phyloP scores from a whole-genome alignment of 148 eudicot genomes.

The Persicaria tinctoria region DNA sequence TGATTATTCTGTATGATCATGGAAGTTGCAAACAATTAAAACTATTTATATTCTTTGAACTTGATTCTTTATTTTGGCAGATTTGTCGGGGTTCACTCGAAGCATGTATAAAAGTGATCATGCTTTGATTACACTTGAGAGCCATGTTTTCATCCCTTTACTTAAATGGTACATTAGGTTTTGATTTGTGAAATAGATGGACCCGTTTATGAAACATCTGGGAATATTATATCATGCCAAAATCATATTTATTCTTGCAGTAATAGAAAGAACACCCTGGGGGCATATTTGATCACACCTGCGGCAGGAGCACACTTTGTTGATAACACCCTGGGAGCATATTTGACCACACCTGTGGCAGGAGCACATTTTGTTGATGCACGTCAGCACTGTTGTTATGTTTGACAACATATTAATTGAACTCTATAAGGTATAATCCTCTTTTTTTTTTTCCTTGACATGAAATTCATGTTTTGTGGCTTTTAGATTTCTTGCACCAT shows the following conservation, averaged over 20 bases:
- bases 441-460: too few relatives aligned
- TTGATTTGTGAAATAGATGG: neutral
- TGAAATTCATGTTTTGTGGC: too few relatives aligned
- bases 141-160: slow-evolving; percentile 92
- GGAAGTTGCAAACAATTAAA: neutral
- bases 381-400: too few relatives aligned
- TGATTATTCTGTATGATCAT: neutral
- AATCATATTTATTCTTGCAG: slow-evolving; percentile 7
- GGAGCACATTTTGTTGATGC: slow-evolving; percentile 70
- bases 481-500: too few relatives aligned
- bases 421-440: too few relatives aligned
- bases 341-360: slow-evolving; percentile 71
- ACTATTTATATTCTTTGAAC: neutral
- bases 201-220: neutral
- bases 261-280: slow-evolving; percentile 68
- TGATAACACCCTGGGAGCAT: slow-evolving; percentile 59
- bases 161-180: slow-evolving; percentile 62
- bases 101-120: slow-evolving; percentile 84
- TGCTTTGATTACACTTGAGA: slow-evolving; percentile 88
- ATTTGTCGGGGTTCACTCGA: slow-evolving; percentile 94
- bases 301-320: slow-evolving; percentile 88
- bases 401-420: too few relatives aligned
- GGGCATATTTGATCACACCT: slow-evolving; percentile 80
- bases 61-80: slow-evolving; percentile 29
- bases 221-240: slow-evolving; percentile 5